Base-by-base conservation (phyloP, 208 protist genomes). In the Leishmania amazonensis region DNA sequence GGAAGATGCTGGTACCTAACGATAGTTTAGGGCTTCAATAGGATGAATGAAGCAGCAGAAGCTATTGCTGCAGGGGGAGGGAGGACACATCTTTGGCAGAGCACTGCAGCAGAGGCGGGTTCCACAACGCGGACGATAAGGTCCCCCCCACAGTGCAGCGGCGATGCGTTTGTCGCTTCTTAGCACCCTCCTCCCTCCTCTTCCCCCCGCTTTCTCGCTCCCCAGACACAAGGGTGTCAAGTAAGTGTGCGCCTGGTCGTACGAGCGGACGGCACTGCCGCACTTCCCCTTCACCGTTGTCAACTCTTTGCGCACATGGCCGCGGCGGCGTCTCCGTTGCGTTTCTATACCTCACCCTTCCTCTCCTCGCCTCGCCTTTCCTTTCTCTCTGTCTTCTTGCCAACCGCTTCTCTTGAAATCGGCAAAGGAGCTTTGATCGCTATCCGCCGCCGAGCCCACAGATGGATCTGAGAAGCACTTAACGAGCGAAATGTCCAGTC, bases 401-500 rank as follows among this genome's bases (percentile, higher is more conserved):
- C 17, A 17, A 8, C 49, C 24, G 11, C 13, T 24, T 57, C 11
- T 5, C 35, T 9, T 53, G 9, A 28, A 28, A 45, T 31, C 2
- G 15, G 31, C 13, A 62, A 21, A 60, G 15, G 72, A 17, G 15
- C 35, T 31, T 57, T 47, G 67, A 21, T 54, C 67, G 38, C 42
- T 83, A 4, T 71, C 79, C 71, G 19, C 71, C n/a, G 71, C 42
- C 40, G 31, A 53, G 17, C 53, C n/a, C 42, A 38, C 42, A 7
- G 72, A 17, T 31, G 72, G 11, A 9, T 45, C 13, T 40, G 2
- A 35, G 19, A 62, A 8, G 51, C 9, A 17, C 45, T 4, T 51
- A 28, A 31, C 28, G 13, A 31, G 72, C 28, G 72, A 62, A 11
- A 96, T 93, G 90, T 81, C 87, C 1, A 92, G 81, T 49, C 91